Conservation (phyloP, 2,329 filamentous ascomycete species). For the Talaromyces sp. region DNA sequence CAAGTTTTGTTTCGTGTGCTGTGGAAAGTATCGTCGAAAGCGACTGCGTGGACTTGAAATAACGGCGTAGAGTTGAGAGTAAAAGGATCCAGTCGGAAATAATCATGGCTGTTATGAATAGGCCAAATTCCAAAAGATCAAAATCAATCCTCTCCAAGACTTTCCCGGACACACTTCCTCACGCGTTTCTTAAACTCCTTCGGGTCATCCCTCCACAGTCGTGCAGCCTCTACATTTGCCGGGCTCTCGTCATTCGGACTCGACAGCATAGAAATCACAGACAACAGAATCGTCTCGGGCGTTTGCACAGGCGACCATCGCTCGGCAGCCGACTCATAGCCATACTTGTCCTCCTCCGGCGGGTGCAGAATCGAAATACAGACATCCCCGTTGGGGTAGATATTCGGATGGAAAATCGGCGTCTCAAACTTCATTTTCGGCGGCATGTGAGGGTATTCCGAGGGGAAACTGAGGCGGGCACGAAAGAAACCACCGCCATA, state of each 20-base stretch:
- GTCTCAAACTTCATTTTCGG: constrained; percentile 82
- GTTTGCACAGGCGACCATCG: constrained; percentile 94
- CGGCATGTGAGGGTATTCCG: constrained; percentile 78
- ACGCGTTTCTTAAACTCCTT: constrained; percentile 74
- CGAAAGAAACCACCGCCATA: constrained; percentile 97
- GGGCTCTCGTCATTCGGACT: constrained; percentile 93
- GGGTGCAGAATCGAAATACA: constrained; percentile 98
- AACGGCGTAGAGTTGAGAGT: neutral
- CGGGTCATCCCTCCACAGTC: constrained; percentile 75
- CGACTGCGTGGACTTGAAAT: neutral
- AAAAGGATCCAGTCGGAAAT: neutral
- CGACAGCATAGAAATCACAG: constrained; percentile 85
- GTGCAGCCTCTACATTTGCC: constrained; percentile 89
- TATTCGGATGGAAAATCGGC: constrained; percentile 91
- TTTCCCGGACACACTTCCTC: constrained; percentile 72
- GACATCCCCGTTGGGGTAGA: constrained; percentile 79
- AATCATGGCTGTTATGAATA: neutral
- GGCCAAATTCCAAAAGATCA: neutral
- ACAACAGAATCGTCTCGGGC: constrained; percentile 87
- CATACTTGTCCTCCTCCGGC: constrained; percentile 87
- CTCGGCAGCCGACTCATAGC: constrained; percentile 85
- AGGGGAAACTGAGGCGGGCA: constrained; percentile 74
- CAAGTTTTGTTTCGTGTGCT: neutral
- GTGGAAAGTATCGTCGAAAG: neutral
- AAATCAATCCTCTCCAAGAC: constrained; percentile 61